Base-by-base conservation (phyloP, 2,329 filamentous ascomycete genomes). In the Meredithiella fracta region DNA sequence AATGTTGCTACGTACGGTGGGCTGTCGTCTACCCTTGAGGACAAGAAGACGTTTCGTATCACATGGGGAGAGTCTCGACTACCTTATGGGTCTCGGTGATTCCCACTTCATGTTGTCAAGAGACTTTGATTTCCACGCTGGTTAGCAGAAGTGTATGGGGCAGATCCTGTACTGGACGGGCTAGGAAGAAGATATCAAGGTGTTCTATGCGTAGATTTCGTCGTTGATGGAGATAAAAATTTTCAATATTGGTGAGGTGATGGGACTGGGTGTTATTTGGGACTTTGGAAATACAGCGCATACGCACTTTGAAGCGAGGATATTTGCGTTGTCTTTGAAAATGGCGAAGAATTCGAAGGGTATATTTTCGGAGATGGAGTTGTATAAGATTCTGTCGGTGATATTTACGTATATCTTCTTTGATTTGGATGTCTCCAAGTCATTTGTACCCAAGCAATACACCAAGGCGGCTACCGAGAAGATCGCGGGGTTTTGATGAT, bases 281-380 rank as follows among this genome's bases (percentile, higher is more conserved):
- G 81, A 86, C 56, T 76, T 87, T 1, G 82, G 78, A 25, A 87
- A 87, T 63, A 67, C 85, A 25, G 76, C 74, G 0, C 82, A 83
- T 4, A 77, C 81, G 2, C 73, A 79, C 61, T 86, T 85, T 42
- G 79, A 77, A 0, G 71, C 82, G 1, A 73, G 75, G 3, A 72
- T 73, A 22, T 84, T 86, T 64, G 78, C 79, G 51, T 69, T 87
- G 2, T 82, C 84, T 0, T 69, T 88, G 40, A 85, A 86, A 69
- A 81, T 78, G 0, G 65, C 67, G 2, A 70, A 78, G 9, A 76
- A 79, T 53, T 77, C 79, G 2, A 76, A 73, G 61, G 83, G 83
- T 1, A 66, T 77, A 25, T 76, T 75, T 60, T 72, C 70, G 0
- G 73, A 76, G 62, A 71, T 77, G 31, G 75, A 80, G 65, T 64